These are phyloP conservation scores for Alisma plantagoaquatica DNA, from an alignment of 106 monocot species.

Conservation along the genomic window DNA sequence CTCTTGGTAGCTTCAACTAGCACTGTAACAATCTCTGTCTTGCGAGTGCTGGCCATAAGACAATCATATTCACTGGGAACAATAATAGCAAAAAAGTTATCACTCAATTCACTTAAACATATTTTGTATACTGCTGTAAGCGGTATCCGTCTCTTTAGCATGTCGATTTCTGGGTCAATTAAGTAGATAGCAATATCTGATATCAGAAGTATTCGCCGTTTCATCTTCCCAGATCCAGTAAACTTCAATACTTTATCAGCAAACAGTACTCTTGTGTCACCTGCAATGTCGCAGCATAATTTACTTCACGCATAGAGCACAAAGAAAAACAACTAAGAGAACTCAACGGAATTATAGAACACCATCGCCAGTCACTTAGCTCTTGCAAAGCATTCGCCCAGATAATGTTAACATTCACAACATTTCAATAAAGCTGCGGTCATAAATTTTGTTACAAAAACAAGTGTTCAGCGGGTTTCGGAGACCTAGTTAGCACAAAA, in stretches of 20 bases:
- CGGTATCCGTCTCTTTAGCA: constrained; percentile 68
- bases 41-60: constrained; percentile 87
- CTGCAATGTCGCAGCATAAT: constrained; percentile 35
- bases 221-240: constrained; percentile 91
- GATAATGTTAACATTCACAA: no score
- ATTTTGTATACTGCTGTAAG: constrained; percentile 69
- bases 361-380: no score
- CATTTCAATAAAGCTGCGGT: no score
- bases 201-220: constrained; percentile 62
- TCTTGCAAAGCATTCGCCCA: no score
- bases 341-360: no score
- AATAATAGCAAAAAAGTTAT: constrained; percentile 84
- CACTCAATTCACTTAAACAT: constrained; percentile 67
- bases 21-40: constrained; percentile 60
- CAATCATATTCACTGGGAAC: constrained; percentile 82
- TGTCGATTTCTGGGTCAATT: constrained; percentile 64
- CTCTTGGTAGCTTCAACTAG: constrained; percentile 60
- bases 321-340: no score
- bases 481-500: no score
- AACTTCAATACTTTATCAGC: constrained; percentile 83
- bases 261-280: constrained; percentile 78
- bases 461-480: no score
- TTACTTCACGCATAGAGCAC: no score
- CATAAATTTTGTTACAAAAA: no score
- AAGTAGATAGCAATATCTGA: constrained; percentile 86